Conservation (phyloP, 441 rosid species). For the Mallotus japonicus region DNA sequence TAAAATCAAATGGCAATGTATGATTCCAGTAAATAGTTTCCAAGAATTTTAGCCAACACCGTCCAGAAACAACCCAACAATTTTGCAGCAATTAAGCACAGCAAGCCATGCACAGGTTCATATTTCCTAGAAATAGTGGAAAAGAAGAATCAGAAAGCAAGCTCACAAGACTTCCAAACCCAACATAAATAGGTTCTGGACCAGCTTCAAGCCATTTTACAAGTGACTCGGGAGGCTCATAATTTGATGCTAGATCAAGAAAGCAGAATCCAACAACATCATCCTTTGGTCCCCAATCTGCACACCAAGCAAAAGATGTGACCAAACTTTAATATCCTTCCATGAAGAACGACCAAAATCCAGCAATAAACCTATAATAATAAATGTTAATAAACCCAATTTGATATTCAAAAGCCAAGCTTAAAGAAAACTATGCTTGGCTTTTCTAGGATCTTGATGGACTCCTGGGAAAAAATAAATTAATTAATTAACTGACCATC, state of each 20-base stretch:
- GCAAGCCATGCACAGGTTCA: background rate
- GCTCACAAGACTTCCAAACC: conserved; percentile 99
- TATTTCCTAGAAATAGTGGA: background rate
- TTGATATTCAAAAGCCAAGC: background rate
- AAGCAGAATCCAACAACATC: conserved; percentile 99
- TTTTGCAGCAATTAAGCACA: background rate
- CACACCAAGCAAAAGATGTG: conserved; percentile 20
- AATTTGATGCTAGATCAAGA: conserved; percentile 97
- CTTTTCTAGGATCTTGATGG: background rate
- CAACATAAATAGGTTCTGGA: conserved; percentile 84
- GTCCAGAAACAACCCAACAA: background rate
- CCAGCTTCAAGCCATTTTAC: conserved; percentile 92
- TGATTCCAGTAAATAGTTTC: background rate
- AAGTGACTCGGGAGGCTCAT: conserved; percentile 87
- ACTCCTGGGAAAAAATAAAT: background rate
- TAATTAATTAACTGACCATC: background rate
- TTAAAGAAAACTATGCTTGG: background rate
- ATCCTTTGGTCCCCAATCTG: conserved; percentile 97
- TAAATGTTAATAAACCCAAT: too few relatives aligned
- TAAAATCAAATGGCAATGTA: too few relatives aligned
- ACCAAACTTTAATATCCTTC: conserved; percentile 26
- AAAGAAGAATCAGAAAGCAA: conserved; percentile 6
- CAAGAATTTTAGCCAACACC: background rate
- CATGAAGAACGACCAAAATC: conserved; percentile 1
- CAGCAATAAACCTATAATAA: too few relatives aligned